Evolutionary conservation across 306 rosid species (phyloP).

Genomic region (Trifolium subterraneum): DNA sequence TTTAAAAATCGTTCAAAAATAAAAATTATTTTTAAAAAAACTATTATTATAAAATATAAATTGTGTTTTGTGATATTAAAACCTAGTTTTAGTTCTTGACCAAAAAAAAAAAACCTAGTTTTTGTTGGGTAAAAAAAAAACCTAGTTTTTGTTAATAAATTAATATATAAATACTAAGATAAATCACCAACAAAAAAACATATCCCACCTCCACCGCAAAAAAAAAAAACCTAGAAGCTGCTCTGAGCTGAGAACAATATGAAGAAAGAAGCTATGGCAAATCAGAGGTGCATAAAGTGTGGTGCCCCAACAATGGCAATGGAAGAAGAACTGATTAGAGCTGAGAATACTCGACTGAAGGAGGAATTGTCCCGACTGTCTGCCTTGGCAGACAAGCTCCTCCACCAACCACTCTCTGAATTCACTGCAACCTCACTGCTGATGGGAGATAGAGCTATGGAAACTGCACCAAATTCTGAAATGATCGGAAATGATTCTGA

Average conservation of each 20-base stretch:
- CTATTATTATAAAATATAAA: no score
- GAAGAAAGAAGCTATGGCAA: conserved; percentile 73
- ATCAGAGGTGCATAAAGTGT: conserved; percentile 71
- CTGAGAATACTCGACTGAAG: conserved; percentile 76
- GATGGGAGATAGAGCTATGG: conserved; percentile 60
- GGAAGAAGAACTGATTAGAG: conserved; percentile 80
- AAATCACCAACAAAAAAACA: no score
- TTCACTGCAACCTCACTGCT: conserved; percentile 46
- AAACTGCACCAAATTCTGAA: conserved; percentile 45
- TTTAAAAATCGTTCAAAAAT: no score
- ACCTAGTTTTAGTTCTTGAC: no score
- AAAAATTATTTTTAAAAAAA: no score
- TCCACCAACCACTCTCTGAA: conserved; percentile 68
- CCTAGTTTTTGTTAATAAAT: no score
- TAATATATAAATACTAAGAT: no score
- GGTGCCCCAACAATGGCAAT: conserved; percentile 80
- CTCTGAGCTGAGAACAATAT: conserved; percentile 75
- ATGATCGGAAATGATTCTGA: conserved; percentile 52
- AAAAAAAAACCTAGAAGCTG: conserved; percentile 55
- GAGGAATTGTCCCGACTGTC: conserved; percentile 71
- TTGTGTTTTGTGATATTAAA: no score
- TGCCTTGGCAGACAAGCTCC: conserved; percentile 60
- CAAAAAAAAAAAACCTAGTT: no score
- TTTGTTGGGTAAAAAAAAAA: no score
- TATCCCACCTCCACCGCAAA: no score